Percentiles rank a stretch among this genome's conserved stretches.
Conservation (phyloP, 1,284 basidiomycete genomes). For the Moesziomyces parantarcticus region DNA sequence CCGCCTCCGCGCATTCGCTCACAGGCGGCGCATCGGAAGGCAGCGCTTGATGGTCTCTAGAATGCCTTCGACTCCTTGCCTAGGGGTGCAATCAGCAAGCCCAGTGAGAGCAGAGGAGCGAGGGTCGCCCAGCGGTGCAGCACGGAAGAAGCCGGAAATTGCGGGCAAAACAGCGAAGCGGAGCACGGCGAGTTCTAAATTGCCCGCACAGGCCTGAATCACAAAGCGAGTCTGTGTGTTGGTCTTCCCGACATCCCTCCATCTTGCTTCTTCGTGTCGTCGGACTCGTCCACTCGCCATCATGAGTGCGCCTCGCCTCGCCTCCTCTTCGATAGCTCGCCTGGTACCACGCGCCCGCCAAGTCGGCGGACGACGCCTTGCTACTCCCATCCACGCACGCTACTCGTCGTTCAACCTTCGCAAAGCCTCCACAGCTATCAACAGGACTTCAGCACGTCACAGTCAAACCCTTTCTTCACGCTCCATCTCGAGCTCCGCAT, state of each 20-base stretch:
- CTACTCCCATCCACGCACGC: not conserved
- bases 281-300: not conserved
- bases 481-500: constrained; percentile 6
- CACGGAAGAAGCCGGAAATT: constrained; percentile 28
- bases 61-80: too few relatives aligned
- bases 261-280: not conserved
- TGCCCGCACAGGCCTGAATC: constrained; percentile 8
- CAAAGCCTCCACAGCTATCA: not conserved
- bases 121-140: not conserved
- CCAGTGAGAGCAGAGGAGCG: too few relatives aligned
- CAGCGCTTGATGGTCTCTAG: too few relatives aligned
- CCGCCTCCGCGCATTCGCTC: too few relatives aligned
- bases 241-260: not conserved
- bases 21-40: too few relatives aligned
- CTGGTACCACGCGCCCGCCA: constrained; percentile 22
- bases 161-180: constrained; percentile 3
- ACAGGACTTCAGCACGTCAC: not conserved
- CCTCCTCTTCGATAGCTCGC: not conserved
- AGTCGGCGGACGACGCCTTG: constrained; percentile 21
- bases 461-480: not conserved
- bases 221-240: not conserved
- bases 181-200: not conserved
- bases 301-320: constrained; percentile 15
- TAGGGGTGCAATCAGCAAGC: too few relatives aligned
- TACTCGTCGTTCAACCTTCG: constrained; percentile 2